phyloP scores from a whole-genome alignment of 306 rosid genomes.

The Castanea sativa region DNA sequence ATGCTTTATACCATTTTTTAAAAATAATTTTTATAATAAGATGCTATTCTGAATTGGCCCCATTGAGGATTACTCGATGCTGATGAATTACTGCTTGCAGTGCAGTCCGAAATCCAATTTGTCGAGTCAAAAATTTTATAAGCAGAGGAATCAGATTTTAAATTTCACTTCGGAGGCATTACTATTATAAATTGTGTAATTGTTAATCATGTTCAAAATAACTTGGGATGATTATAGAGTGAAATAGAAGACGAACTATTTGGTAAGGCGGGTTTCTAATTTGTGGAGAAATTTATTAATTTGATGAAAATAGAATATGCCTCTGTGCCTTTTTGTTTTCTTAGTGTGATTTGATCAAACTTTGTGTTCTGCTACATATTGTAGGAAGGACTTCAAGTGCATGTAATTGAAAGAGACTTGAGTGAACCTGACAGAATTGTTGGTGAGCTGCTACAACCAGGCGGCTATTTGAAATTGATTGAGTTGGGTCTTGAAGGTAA shows the following conservation, averaged over 20 bases:
- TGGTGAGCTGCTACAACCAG: slow-evolving; percentile 89
- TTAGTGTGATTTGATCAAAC: slow-evolving; percentile 1
- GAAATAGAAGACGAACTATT: too few species aligned
- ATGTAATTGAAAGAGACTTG: slow-evolving; percentile 80
- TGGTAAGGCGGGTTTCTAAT: too few species aligned
- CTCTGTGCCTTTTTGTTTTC: not conserved
- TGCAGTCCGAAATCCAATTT: too few species aligned
- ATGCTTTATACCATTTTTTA: too few species aligned
- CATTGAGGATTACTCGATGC: too few species aligned
- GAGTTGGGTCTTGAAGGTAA: slow-evolving; percentile 83
- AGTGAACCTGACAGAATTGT: slow-evolving; percentile 81
- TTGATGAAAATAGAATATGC: not conserved
- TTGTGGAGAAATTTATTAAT: not conserved
- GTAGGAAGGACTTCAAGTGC: slow-evolving; percentile 77
- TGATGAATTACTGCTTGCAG: too few species aligned
- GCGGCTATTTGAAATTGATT: slow-evolving; percentile 73
- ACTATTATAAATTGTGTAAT: not conserved
- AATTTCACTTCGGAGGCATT: too few species aligned
- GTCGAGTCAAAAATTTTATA: too few species aligned
- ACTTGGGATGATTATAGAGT: not conserved
- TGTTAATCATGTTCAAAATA: not conserved
- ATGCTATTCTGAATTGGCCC: too few species aligned
- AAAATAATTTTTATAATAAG: too few species aligned
- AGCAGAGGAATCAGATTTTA: too few species aligned
- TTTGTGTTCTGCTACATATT: not conserved